A percentile compares a stretch with the other conserved stretches of the same genome.
phyloP scores from a whole-genome alignment of 2,329 filamentous ascomycete genomes.

The Coniochaeta sp. region DNA sequence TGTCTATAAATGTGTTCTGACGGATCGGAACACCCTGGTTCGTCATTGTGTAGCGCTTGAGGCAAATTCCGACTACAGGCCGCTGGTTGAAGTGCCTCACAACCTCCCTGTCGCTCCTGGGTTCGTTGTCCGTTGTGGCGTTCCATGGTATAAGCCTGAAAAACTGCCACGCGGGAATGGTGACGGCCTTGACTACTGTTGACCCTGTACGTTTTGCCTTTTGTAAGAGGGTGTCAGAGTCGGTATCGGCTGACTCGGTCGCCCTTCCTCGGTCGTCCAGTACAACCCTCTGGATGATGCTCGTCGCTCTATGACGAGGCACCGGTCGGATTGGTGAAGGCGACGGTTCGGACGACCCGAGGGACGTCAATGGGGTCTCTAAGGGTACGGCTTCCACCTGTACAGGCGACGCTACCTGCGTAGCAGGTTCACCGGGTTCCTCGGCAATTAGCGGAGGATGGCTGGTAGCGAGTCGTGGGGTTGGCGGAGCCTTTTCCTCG shows the following conservation, averaged over 20 bases:
- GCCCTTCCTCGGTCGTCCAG: constrained; percentile 38
- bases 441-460: constrained; percentile 4
- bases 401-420: constrained; percentile 13
- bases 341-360: neutral
- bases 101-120: constrained; percentile 66
- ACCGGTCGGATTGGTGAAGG: constrained; percentile 20
- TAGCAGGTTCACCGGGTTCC: constrained; percentile 8
- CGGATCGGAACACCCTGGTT: constrained; percentile 61
- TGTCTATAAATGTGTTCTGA: constrained; percentile 81
- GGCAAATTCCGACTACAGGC: constrained; percentile 84
- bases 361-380: neutral
- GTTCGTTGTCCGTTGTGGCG: constrained; percentile 48
- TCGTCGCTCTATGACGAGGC: constrained; percentile 44
- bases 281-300: constrained; percentile 54
- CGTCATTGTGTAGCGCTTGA: constrained; percentile 82
- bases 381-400: constrained; percentile 10
- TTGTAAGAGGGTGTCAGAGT: constrained; percentile 32
- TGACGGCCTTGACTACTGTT: constrained; percentile 66
- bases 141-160: constrained; percentile 95
- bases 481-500: constrained; percentile 36
- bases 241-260: constrained; percentile 28
- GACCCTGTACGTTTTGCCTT: constrained; percentile 39
- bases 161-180: constrained; percentile 96
- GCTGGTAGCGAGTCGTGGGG: constrained; percentile 25
- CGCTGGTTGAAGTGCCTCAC: constrained; percentile 80